A percentile compares a stretch with the other conserved stretches of the same genome.
These are phyloP conservation scores for Digitaria exilis DNA, from an alignment of 202 grass and related monocot species.

Conservation along the genomic window DNA sequence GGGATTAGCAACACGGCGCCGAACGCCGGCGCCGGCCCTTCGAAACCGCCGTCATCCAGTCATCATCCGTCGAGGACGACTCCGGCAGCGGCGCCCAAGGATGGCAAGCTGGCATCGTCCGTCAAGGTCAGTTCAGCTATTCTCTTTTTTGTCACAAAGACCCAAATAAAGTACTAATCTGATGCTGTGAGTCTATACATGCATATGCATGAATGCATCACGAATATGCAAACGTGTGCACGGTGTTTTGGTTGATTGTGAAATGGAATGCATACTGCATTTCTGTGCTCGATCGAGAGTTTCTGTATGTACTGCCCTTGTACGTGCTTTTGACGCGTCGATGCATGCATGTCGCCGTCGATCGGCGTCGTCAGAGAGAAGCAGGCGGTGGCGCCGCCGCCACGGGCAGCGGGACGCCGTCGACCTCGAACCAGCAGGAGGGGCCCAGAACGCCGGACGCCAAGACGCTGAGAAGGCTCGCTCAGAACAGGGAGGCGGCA, in stretches of 20 bases:
- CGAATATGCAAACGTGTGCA: too few species aligned
- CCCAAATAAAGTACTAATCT: neutral
- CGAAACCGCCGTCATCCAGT: constrained; percentile 9
- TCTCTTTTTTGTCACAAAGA: neutral
- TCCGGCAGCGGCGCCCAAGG: constrained; percentile 12
- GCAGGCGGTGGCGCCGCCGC: constrained; percentile 34
- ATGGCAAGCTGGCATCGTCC: constrained; percentile 23
- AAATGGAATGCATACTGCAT: neutral
- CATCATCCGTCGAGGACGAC: constrained; percentile 16
- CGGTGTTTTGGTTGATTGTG: neutral
- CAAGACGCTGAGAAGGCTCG: constrained; percentile 78
- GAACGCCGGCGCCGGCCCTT: constrained; percentile 3
- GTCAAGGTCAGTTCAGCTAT: constrained; percentile 38
- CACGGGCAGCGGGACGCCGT: constrained; percentile 42
- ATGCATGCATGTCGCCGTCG: neutral
- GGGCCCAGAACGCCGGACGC: constrained; percentile 59
- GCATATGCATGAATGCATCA: neutral
- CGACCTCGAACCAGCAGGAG: constrained; percentile 49
- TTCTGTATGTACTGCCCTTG: too few species aligned
- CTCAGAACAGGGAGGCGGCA: constrained; percentile 82
- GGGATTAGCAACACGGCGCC: neutral
- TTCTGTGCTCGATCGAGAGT: too few species aligned
- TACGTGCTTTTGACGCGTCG: neutral
- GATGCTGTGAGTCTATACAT: neutral
- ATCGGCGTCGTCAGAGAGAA: constrained; percentile 58